Evolutionary conservation across 2,329 filamentous ascomycete species (phyloP).

Genomic region (Tolypocladium ovalisporum): DNA sequence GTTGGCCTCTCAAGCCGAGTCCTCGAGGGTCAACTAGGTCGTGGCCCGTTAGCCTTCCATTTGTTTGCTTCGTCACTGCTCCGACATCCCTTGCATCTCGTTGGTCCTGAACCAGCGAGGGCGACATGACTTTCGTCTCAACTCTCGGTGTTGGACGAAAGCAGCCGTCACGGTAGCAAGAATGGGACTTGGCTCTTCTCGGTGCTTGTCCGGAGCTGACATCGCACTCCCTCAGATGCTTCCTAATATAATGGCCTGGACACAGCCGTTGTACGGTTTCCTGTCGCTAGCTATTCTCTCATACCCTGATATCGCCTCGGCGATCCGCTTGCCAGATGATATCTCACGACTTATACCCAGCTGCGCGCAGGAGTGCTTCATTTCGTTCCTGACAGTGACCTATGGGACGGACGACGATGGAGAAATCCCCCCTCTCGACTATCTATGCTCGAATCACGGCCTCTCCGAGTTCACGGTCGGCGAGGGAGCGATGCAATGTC

Average conservation of each 20-base stretch:
- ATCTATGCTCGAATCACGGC: constrained; percentile 52
- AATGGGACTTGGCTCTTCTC: background rate
- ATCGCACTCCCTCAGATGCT: constrained; percentile 22
- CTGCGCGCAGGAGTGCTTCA: constrained; percentile 52
- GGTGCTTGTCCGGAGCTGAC: constrained; percentile 3
- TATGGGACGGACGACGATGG: constrained; percentile 41
- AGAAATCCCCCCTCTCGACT: constrained; percentile 41
- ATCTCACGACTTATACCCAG: constrained; percentile 36
- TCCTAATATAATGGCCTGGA: constrained; percentile 30
- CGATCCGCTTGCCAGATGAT: constrained; percentile 22
- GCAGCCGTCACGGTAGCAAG: background rate
- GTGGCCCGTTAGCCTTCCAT: background rate
- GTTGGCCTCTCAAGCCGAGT: background rate
- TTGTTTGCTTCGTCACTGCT: background rate
- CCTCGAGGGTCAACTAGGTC: background rate
- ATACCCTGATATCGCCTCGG: constrained; percentile 13
- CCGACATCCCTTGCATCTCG: background rate
- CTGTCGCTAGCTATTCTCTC: constrained; percentile 20
- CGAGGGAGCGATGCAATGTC: constrained; percentile 61
- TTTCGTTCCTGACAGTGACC: constrained; percentile 50
- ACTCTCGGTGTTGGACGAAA: background rate
- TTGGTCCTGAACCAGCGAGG: background rate
- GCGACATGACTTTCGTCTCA: background rate
- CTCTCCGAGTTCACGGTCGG: constrained; percentile 55
- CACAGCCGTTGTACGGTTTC: constrained; percentile 17